Evolutionary conservation across 1,284 basidiomycete species (phyloP).

Genomic region (Ganoderma lucidum): DNA sequence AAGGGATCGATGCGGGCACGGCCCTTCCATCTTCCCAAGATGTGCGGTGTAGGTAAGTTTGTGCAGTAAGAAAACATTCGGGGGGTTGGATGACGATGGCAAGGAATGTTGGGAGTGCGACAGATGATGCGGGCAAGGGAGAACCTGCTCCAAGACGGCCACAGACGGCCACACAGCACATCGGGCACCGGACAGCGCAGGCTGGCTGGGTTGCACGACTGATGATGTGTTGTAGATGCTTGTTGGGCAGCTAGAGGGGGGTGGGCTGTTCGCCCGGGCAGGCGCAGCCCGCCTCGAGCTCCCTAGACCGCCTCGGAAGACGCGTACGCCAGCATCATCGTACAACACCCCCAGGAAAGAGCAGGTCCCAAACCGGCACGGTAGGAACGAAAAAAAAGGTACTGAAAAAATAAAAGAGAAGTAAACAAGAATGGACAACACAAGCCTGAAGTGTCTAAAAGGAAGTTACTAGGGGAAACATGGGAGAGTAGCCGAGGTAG

Average conservation of each 20-base stretch:
- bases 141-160: constrained; percentile 22
- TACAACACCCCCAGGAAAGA: constrained; percentile 31
- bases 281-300: constrained; percentile 29
- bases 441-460: constrained; percentile 19
- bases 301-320: constrained; percentile 26
- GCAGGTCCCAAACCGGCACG: constrained; percentile 24
- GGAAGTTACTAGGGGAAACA: constrained; percentile 4
- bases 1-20: constrained; percentile 35
- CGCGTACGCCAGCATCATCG: constrained; percentile 30
- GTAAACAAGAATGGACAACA: constrained; percentile 18
- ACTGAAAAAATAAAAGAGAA: constrained; percentile 18
- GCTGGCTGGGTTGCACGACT: constrained; percentile 12
- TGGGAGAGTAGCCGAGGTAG: constrained; percentile 12
- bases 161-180: constrained; percentile 11
- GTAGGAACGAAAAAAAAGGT: constrained; percentile 28
- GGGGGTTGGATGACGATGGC: constrained; percentile 14
- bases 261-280: constrained; percentile 23
- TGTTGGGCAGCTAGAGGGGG: constrained; percentile 15
- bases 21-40: constrained; percentile 37
- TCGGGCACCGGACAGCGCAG: constrained; percentile 10
- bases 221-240: constrained; percentile 10
- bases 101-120: constrained; percentile 18
- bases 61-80: constrained; percentile 24
- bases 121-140: constrained; percentile 12
- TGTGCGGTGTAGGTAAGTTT: constrained; percentile 22